A percentile compares a stretch with the other conserved stretches of the same genome.
Evolutionary conservation across 106 monocot genomes (phyloP).

Genomic region (Platanthera guangdongensis): DNA sequence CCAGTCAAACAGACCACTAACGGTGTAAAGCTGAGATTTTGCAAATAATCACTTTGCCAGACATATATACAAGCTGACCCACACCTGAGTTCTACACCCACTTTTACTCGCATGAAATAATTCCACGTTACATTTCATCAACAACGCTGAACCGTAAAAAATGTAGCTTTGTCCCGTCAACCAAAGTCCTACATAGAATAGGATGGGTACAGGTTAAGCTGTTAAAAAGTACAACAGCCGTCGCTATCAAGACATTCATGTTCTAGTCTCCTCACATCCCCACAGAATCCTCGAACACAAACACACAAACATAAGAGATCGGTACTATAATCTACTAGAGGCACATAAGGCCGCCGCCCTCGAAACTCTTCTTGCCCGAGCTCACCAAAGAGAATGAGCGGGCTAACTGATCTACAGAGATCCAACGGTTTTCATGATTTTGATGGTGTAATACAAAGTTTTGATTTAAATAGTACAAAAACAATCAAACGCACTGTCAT

Average conservation of each 20-base stretch:
- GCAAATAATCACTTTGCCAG: too few relatives aligned
- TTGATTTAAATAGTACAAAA: too few relatives aligned
- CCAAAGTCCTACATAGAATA: not conserved
- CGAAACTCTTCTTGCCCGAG: too few relatives aligned
- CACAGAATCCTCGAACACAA: not conserved
- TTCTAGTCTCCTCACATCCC: conserved; percentile 5
- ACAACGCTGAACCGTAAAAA: not conserved
- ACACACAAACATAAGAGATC: not conserved
- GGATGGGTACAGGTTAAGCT: not conserved
- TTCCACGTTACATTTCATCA: not conserved
- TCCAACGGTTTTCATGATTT: too few relatives aligned
- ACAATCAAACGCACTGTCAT: too few relatives aligned
- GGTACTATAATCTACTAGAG: not conserved
- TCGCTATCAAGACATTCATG: conserved; percentile 10
- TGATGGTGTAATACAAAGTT: not conserved
- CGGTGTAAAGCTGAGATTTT: too few relatives aligned
- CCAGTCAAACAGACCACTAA: too few relatives aligned
- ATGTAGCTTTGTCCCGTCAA: not conserved
- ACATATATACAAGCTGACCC: not conserved
- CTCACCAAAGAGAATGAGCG: too few relatives aligned
- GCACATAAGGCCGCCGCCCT: too few relatives aligned
- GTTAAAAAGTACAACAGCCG: conserved; percentile 1
- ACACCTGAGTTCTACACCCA: not conserved
- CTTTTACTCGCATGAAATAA: not conserved
- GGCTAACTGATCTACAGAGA: too few relatives aligned